These are phyloP conservation scores for Ziziphus jujuba DNA, from an alignment of 306 rosid species.

Conservation along the genomic window DNA sequence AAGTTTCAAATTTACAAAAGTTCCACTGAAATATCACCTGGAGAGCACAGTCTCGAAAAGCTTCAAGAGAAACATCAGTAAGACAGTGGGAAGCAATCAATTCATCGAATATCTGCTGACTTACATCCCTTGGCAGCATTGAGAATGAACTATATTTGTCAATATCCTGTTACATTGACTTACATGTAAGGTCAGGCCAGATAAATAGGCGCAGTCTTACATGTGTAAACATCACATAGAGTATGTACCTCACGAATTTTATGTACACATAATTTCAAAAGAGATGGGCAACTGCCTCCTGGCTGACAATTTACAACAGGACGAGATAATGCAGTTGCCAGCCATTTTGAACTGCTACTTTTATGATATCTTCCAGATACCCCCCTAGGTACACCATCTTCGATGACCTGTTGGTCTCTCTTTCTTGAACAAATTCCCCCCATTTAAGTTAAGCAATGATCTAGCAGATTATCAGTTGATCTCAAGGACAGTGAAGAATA, in stretches of 20 bases:
- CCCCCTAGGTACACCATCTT: slow-evolving; percentile 32
- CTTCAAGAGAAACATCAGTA: slow-evolving; percentile 44
- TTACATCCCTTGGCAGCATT: slow-evolving; percentile 61
- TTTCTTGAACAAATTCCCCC: slow-evolving; percentile 75
- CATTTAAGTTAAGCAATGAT: slow-evolving; percentile 35
- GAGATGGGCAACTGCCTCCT: slow-evolving; percentile 54
- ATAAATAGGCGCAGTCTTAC: background rate
- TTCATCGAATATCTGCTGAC: slow-evolving; percentile 64
- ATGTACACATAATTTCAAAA: slow-evolving; percentile 55
- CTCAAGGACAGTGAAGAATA: slow-evolving; percentile 13
- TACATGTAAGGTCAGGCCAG: slow-evolving; percentile 6
- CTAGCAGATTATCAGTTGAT: background rate
- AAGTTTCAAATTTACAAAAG: slow-evolving; percentile 18
- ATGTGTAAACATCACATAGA: slow-evolving; percentile 7
- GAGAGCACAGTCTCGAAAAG: slow-evolving; percentile 70
- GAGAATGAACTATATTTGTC: slow-evolving; percentile 48
- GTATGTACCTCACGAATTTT: slow-evolving; percentile 59
- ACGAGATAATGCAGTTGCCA: slow-evolving; percentile 35
- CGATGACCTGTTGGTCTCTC: slow-evolving; percentile 52
- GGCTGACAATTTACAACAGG: slow-evolving; percentile 29
- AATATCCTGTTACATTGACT: slow-evolving; percentile 45
- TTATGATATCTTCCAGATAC: slow-evolving; percentile 44
- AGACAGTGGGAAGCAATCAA: slow-evolving; percentile 57
- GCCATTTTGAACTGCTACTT: slow-evolving; percentile 60
- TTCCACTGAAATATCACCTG: slow-evolving; percentile 37